Conservation (phyloP, 2,329 filamentous ascomycete species). For the Botryotinia globosa region DNA sequence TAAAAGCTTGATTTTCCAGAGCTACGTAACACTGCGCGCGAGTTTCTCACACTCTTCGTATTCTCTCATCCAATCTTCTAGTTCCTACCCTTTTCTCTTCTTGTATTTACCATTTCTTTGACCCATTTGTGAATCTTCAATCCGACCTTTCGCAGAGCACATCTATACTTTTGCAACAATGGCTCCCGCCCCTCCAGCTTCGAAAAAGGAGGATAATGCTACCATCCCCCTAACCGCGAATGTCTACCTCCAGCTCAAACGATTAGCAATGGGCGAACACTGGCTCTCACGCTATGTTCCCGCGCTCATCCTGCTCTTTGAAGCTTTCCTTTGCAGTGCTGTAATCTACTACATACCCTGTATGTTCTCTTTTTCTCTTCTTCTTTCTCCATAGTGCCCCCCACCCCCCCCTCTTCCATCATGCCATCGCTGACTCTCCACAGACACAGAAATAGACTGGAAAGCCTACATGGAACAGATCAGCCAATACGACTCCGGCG, state of each 20-base stretch:
- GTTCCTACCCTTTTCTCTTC: not conserved
- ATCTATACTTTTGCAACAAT: not conserved
- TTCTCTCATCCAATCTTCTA: not conserved
- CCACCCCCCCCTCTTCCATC: not conserved
- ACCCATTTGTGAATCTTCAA: not conserved
- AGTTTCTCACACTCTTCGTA: not conserved
- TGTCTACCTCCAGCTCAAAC: constrained; percentile 28
- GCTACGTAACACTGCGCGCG: not conserved
- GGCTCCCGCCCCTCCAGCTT: not conserved
- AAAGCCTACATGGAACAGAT: constrained; percentile 95
- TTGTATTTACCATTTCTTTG: not conserved
- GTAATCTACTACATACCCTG: constrained; percentile 37
- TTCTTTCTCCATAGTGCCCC: too few relatives aligned
- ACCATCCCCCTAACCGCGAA: constrained; percentile 11
- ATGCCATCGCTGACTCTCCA: not conserved
- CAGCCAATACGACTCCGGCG: constrained; percentile 72
- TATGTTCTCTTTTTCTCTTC: constrained; percentile 22
- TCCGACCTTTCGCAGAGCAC: not conserved
- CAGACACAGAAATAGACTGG: constrained; percentile 98
- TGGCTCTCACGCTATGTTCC: constrained; percentile 33
- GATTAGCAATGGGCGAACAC: constrained; percentile 33
- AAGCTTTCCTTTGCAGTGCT: constrained; percentile 34
- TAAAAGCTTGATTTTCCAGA: constrained; percentile 3
- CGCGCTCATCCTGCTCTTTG: constrained; percentile 31
- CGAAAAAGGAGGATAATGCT: not conserved